Evolutionary conservation across 345 rosid genomes (phyloP), one percentile per base, ranked within the genome.

Genomic region (Barbarea vulgaris): DNA sequence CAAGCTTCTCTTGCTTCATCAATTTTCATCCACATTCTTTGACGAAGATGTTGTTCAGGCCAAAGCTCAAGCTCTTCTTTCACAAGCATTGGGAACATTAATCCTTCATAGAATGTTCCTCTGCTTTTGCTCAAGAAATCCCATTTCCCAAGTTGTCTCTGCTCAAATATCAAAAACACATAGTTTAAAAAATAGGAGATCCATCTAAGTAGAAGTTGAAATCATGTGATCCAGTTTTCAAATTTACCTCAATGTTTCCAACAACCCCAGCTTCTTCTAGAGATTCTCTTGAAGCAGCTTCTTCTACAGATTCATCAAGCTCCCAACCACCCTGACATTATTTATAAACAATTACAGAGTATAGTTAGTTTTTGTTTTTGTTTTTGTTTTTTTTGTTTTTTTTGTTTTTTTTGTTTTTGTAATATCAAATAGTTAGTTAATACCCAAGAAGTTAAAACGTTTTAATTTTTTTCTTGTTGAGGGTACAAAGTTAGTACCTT

Each of bases 31-130:
- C 98, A 93, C 6, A 83, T 70, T 79, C 98, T 85, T 72, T 78
- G 89, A 6, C 96, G 74, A 58, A 83, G 74, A 52, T 88, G 61
- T 31, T 81, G 85, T 65, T 93, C 98, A 2, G 98, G 95, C 98
- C 98, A 93, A 8, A 86, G 62, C 39, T 90, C 93, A 61, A 86
- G 89, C 75, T 90, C 86, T 70, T 90, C 85, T 50, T 81, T 83
- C 4, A 93, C 98, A 52, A 85, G 83, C 84, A 93, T 65, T n/a
- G 98, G 95, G 76, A 93, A 93, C 98, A 93, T 93, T 55, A 83
- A 69, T 33, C 98, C 98, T 88, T 90, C 98, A 77, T 93, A 89
- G 39, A 78, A 74, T 73, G 92, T 86, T 71, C 93, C 93, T 19
- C 82, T 56, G 41, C 95, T 86, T 80, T 87, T 90, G 88, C 98